These are phyloP conservation scores for Pseudocercospora crystallina DNA, from an alignment of 2,329 filamentous ascomycete species.

Conservation along the genomic window DNA sequence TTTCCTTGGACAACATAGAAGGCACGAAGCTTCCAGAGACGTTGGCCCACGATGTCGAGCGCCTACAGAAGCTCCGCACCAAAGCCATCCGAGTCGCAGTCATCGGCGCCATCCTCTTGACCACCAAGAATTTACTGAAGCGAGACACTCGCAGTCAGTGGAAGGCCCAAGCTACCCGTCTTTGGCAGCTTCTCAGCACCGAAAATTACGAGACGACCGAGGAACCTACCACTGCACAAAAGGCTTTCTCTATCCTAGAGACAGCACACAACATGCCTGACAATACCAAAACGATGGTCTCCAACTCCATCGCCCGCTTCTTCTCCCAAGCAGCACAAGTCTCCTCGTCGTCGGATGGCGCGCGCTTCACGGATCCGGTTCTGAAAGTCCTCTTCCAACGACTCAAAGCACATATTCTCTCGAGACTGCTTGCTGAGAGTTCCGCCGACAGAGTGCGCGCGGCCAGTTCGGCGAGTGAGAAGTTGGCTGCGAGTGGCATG, in stretches of 20 bases:
- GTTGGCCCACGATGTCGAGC: slow-evolving; percentile 65
- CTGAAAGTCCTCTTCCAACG: slow-evolving; percentile 68
- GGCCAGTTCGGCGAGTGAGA: slow-evolving; percentile 67
- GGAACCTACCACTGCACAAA: slow-evolving; percentile 35
- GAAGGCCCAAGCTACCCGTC: slow-evolving; percentile 71
- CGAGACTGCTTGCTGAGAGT: slow-evolving; percentile 63
- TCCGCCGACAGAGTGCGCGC: slow-evolving; percentile 70
- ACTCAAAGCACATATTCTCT: slow-evolving; percentile 65
- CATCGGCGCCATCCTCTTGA: slow-evolving; percentile 71
- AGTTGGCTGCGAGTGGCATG: slow-evolving; percentile 66
- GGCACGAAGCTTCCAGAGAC: slow-evolving; percentile 67
- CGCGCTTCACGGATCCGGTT: slow-evolving; percentile 57
- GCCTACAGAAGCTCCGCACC: slow-evolving; percentile 58
- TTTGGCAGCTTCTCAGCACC: slow-evolving; percentile 67
- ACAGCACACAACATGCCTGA: slow-evolving; percentile 52
- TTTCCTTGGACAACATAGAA: slow-evolving; percentile 60
- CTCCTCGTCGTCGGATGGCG: slow-evolving; percentile 29
- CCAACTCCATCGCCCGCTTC: slow-evolving; percentile 47
- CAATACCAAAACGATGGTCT: slow-evolving; percentile 45
- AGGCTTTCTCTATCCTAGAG: slow-evolving; percentile 50
- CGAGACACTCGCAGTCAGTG: slow-evolving; percentile 75
- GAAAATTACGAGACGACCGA: slow-evolving; percentile 51
- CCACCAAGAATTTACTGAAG: slow-evolving; percentile 80
- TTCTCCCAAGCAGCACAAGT: slow-evolving; percentile 51
- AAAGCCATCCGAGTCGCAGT: slow-evolving; percentile 67